A percentile compares a stretch with the other conserved stretches of the same genome.
These are phyloP conservation scores for Linum lewisii DNA, from an alignment of 345 rosid species.

Conservation along the genomic window DNA sequence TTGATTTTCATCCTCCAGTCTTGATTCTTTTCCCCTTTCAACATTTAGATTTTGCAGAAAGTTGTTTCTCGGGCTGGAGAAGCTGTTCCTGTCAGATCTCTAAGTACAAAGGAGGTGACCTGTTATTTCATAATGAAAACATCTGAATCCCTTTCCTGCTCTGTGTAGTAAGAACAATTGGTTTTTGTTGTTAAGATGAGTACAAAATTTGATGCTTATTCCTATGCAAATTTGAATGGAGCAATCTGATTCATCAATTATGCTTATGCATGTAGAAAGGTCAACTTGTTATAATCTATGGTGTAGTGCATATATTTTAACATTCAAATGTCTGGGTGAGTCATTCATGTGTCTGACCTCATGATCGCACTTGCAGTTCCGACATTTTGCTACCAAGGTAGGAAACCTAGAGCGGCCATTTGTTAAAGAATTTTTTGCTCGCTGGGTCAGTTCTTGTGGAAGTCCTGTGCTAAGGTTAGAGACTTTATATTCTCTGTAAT, in stretches of 20 bases:
- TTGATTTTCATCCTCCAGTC: background rate
- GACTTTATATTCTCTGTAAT: background rate
- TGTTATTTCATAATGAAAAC: background rate
- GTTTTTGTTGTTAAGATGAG: too few relatives aligned
- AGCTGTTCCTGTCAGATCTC: conserved; percentile 52
- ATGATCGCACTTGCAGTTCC: conserved; percentile 51
- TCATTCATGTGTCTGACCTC: background rate
- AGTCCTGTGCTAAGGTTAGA: conserved; percentile 81
- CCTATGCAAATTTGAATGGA: too few relatives aligned
- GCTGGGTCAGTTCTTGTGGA: conserved; percentile 88
- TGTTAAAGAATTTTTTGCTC: conserved; percentile 83
- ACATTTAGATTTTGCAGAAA: conserved; percentile 78
- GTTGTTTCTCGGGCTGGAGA: conserved; percentile 68
- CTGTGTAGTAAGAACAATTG: background rate
- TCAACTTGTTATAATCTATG: too few relatives aligned
- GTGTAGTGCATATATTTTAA: background rate
- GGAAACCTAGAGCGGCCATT: conserved; percentile 97
- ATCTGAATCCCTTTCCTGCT: background rate
- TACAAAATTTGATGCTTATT: background rate
- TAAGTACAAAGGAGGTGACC: conserved; percentile 91
- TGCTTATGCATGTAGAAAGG: background rate
- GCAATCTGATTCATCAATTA: background rate
- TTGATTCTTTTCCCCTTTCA: conserved; percentile 3
- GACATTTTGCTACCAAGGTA: conserved; percentile 83
- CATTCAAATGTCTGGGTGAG: background rate